These are phyloP conservation scores for Dittrichia graveolens DNA, from an alignment of 129 eudicot genomes.

Conservation along the genomic window DNA sequence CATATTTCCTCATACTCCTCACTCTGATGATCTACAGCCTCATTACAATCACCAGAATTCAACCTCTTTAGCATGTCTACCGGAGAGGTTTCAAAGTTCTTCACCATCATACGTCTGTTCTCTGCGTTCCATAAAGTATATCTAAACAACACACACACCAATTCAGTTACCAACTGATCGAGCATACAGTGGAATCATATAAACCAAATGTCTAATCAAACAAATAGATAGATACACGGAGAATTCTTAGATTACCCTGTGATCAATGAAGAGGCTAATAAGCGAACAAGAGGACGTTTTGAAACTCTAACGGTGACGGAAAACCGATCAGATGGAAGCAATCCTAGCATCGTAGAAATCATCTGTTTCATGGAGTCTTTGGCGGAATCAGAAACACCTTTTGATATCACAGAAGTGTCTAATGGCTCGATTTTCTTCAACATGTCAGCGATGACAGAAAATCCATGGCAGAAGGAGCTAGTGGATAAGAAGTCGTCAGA, in stretches of 20 bases:
- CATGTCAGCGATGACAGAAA: slow-evolving; percentile 71
- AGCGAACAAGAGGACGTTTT: slow-evolving; percentile 55
- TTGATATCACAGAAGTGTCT: slow-evolving; percentile 54
- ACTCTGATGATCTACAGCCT: slow-evolving; percentile 27
- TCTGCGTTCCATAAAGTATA: slow-evolving; percentile 84
- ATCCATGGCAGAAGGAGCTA: slow-evolving; percentile 55
- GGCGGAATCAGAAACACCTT: slow-evolving; percentile 65
- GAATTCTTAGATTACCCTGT: slow-evolving; percentile 54
- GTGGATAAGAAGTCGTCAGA: slow-evolving; percentile 62
- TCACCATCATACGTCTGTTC: slow-evolving; percentile 60
- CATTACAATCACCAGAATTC: slow-evolving; percentile 31
- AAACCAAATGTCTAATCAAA: neutral
- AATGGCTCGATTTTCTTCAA: slow-evolving; percentile 67
- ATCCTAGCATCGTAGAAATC: slow-evolving; percentile 75
- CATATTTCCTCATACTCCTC: slow-evolving; percentile 32
- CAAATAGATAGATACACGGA: neutral
- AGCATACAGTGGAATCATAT: neutral
- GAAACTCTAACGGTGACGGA: slow-evolving; percentile 66
- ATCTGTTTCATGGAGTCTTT: slow-evolving; percentile 80
- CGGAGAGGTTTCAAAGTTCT: slow-evolving; percentile 56
- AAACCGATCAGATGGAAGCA: slow-evolving; percentile 77
- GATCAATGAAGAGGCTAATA: slow-evolving; percentile 64
- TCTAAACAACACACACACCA: slow-evolving; percentile 37
- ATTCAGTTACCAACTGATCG: slow-evolving; percentile 12
- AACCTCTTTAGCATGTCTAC: slow-evolving; percentile 15